Conservation (phyloP, 2,329 filamentous ascomycete species). For the Aspergillus brunneoviolaceus region DNA sequence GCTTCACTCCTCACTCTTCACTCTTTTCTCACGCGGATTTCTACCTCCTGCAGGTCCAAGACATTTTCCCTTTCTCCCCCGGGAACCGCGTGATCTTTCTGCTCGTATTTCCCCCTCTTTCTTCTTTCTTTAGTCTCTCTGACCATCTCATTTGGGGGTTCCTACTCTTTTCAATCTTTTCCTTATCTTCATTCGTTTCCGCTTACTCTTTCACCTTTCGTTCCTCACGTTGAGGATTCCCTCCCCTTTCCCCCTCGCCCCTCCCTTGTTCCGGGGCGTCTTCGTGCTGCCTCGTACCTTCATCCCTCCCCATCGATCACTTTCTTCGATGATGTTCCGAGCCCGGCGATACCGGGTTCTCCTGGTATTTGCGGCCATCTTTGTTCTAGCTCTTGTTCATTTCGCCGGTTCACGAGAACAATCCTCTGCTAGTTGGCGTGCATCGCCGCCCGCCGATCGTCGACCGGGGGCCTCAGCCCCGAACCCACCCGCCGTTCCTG, state of each 20-base stretch:
- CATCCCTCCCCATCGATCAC: slow-evolving; percentile 3
- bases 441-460: slow-evolving; percentile 18
- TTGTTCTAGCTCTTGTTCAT: slow-evolving; percentile 50
- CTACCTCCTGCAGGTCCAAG: not conserved
- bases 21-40: not conserved
- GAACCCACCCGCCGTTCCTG: slow-evolving; percentile 10
- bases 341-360: slow-evolving; percentile 51
- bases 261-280: not conserved
- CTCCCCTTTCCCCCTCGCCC: not conserved
- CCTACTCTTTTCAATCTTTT: not conserved
- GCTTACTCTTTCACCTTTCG: not conserved
- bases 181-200: not conserved
- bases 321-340: slow-evolving; percentile 43
- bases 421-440: slow-evolving; percentile 11
- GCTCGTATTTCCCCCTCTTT: not conserved
- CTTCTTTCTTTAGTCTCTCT: not conserved
- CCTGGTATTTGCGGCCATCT: slow-evolving; percentile 45
- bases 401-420: slow-evolving; percentile 49
- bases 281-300: not conserved
- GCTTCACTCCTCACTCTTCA: not conserved
- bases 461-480: slow-evolving; percentile 12
- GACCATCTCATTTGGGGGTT: not conserved
- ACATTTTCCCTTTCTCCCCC: not conserved
- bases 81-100: not conserved
- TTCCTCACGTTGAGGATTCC: slow-evolving; percentile 2